A percentile compares a stretch with the other conserved stretches of the same genome.
phyloP scores from a whole-genome alignment of 2,329 filamentous ascomycete species.

The Pestalotiopsis sp. region DNA sequence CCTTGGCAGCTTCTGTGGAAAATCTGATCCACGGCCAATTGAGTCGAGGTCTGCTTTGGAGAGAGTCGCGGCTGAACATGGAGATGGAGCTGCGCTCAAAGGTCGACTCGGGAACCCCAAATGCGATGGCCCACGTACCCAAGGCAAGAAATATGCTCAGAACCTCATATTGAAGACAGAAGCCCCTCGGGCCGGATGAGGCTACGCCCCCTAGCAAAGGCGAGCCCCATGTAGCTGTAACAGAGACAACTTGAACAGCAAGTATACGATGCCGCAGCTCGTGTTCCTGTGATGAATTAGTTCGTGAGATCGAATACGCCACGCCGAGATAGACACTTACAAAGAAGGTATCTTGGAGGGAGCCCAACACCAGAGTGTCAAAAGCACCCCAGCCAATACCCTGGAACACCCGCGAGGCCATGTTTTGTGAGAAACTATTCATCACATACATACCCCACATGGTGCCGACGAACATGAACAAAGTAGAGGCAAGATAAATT shows the following conservation, averaged over 20 bases:
- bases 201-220: conserved; percentile 56
- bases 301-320: not conserved
- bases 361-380: conserved; percentile 54
- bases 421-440: conserved; percentile 46
- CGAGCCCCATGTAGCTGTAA: conserved; percentile 54
- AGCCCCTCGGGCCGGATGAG: conserved; percentile 42
- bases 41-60: conserved; percentile 20
- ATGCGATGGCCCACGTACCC: conserved; percentile 48
- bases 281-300: conserved; percentile 51
- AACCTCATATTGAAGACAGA: conserved; percentile 54
- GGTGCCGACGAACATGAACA: conserved; percentile 50
- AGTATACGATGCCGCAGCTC: conserved; percentile 50
- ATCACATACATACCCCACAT: conserved; percentile 52
- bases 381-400: conserved; percentile 63
- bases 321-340: conserved; percentile 37
- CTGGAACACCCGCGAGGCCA: conserved; percentile 57
- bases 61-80: conserved; percentile 19
- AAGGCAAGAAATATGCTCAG: conserved; percentile 51
- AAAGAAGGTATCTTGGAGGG: conserved; percentile 61
- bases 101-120: conserved; percentile 55
- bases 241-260: conserved; percentile 46
- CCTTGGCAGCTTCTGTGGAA: conserved; percentile 34
- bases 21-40: conserved; percentile 27
- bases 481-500: conserved; percentile 51
- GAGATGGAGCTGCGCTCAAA: conserved; percentile 46